Evolutionary conservation across 768 basidiomycete genomes (phyloP).

Genomic region (Mycena kentingensis): DNA sequence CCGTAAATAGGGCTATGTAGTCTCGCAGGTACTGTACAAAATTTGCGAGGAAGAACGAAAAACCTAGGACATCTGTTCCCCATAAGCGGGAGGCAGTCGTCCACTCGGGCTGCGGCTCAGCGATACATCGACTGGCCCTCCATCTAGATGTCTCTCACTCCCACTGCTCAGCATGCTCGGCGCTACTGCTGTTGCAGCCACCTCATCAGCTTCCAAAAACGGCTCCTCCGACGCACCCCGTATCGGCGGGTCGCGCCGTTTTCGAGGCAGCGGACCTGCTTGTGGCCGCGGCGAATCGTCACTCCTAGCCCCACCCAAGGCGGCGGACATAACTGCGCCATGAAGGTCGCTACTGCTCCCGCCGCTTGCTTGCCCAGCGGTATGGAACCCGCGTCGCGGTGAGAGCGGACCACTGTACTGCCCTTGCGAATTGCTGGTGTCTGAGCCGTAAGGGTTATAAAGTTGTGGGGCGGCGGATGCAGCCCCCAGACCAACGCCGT

Average conservation of each 20-base stretch:
- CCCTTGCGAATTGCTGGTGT: neutral
- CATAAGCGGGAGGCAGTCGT: conserved; percentile 28
- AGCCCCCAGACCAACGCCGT: neutral
- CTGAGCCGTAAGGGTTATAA: conserved; percentile 3
- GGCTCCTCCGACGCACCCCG: conserved; percentile 18
- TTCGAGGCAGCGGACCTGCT: conserved; percentile 18
- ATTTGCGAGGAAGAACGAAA: too few relatives aligned
- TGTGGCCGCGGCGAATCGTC: conserved; percentile 6
- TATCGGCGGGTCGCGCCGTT: neutral
- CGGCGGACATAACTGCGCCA: neutral
- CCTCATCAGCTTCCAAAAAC: conserved; percentile 16
- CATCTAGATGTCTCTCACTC: conserved; percentile 22
- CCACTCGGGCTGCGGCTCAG: conserved; percentile 21
- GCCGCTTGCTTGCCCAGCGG: conserved; percentile 11
- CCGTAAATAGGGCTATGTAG: too few relatives aligned
- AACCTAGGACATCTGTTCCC: conserved; percentile 22
- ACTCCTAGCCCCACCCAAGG: neutral
- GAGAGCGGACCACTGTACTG: neutral
- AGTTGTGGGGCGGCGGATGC: neutral
- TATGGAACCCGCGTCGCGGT: conserved; percentile 17
- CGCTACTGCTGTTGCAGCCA: neutral
- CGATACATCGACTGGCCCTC: conserved; percentile 18
- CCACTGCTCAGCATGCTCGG: neutral
- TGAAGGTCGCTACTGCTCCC: conserved; percentile 1
- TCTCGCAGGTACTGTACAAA: too few relatives aligned